phyloP scores from a whole-genome alignment of 2,329 filamentous ascomycete species.

The Penicillium sp. region DNA sequence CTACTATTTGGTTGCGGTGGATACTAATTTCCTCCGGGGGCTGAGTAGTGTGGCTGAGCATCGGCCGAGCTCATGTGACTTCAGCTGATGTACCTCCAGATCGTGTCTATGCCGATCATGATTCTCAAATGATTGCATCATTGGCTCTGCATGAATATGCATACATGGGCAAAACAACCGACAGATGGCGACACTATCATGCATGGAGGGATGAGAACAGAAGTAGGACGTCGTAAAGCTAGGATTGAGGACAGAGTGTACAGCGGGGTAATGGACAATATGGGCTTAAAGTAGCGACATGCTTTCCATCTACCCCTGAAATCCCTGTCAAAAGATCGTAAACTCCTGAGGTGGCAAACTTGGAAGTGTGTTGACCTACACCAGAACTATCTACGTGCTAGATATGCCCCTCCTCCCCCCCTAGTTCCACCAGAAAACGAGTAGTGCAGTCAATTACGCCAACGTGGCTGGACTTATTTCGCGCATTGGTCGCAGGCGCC shows the following conservation, averaged over 20 bases:
- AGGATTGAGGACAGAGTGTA: not conserved
- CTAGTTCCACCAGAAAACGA: not conserved
- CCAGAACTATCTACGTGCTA: not conserved
- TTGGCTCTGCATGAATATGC: not conserved
- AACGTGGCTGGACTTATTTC: not conserved
- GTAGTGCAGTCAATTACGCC: not conserved
- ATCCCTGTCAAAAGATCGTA: not conserved
- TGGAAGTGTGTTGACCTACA: not conserved
- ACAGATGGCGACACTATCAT: not conserved
- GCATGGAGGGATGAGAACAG: not conserved
- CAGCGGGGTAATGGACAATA: not conserved
- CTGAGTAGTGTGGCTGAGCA: too few relatives aligned
- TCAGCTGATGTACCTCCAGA: not conserved
- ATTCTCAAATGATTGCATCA: not conserved
- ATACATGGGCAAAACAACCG: slow-evolving; percentile 1
- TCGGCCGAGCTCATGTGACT: not conserved
- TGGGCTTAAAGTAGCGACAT: not conserved
- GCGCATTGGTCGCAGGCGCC: slow-evolving; percentile 3
- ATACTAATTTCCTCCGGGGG: too few relatives aligned
- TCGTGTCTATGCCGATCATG: not conserved
- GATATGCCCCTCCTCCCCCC: not conserved
- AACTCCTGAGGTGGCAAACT: not conserved
- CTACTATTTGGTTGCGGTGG: too few relatives aligned
- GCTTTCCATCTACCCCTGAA: not conserved
- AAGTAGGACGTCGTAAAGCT: not conserved